Evolutionary conservation across 2,329 filamentous ascomycete species (phyloP).

Genomic region (Metarhizium robertsii): DNA sequence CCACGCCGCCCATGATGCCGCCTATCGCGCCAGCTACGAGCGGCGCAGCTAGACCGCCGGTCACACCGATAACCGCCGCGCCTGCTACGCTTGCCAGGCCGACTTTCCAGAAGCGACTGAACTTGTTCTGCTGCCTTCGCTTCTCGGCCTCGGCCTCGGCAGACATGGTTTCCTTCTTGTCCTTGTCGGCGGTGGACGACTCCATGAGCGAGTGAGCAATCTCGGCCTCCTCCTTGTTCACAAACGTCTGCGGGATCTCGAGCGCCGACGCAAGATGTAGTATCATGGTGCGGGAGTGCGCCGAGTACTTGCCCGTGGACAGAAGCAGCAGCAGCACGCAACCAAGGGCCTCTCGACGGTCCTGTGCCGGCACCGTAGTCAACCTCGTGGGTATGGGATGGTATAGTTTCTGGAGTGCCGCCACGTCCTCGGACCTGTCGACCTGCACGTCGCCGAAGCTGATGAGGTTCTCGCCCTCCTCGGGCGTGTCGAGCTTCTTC

Average conservation of each 20-base stretch:
- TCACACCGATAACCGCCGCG: constrained; percentile 83
- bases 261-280: constrained; percentile 61
- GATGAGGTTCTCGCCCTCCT: constrained; percentile 30
- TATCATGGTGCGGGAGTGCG: constrained; percentile 60
- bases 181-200: constrained; percentile 40
- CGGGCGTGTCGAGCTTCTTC: constrained; percentile 22
- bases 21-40: constrained; percentile 80
- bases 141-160: constrained; percentile 70
- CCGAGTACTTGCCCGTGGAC: constrained; percentile 64
- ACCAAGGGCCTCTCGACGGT: constrained; percentile 56
- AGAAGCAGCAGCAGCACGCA: constrained; percentile 62
- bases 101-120: constrained; percentile 76
- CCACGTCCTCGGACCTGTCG: constrained; percentile 28
- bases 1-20: constrained; percentile 74
- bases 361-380: constrained; percentile 44
- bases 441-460: constrained; percentile 27
- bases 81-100: constrained; percentile 82
- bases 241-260: constrained; percentile 47
- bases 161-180: constrained; percentile 44
- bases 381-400: constrained; percentile 44
- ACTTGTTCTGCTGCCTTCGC: constrained; percentile 60
- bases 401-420: constrained; percentile 41
- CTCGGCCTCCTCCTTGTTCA: constrained; percentile 63
- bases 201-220: constrained; percentile 68
- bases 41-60: constrained; percentile 82